phyloP scores from a whole-genome alignment of 345 rosid species.

The Eucalyptus pumila region DNA sequence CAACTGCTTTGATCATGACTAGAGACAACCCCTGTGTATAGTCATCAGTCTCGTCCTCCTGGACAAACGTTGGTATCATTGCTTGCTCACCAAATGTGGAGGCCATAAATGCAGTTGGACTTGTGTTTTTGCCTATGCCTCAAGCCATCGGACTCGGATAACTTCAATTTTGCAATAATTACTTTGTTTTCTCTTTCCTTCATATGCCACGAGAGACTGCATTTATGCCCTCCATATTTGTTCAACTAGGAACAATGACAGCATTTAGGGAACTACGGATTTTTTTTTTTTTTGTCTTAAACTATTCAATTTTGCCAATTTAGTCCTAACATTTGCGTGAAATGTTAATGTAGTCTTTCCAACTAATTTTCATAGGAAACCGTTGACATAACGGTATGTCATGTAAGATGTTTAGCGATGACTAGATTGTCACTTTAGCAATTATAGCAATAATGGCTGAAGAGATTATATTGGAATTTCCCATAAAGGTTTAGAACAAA shows the following conservation, averaged over 20 bases:
- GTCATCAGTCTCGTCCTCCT: not conserved
- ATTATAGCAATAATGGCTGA: not conserved
- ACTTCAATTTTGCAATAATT: not conserved
- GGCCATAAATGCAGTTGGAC: not conserved
- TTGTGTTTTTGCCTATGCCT: not conserved
- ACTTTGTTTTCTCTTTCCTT: not conserved
- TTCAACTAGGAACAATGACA: not conserved
- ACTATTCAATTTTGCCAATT: not conserved
- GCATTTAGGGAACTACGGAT: not conserved
- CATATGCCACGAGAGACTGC: not conserved
- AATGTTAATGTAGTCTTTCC: not conserved
- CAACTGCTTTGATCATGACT: not conserved
- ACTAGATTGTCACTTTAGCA: rapidly evolving
- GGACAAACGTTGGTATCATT: not conserved
- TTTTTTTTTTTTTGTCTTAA: too few species aligned
- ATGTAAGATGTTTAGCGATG: not conserved
- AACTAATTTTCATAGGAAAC: rapidly evolving
- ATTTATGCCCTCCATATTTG: not conserved
- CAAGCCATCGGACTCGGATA: not conserved
- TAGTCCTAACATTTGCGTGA: not conserved
- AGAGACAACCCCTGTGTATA: not conserved
- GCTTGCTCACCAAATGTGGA: not conserved
- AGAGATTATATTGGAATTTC: not conserved
- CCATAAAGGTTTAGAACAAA: not conserved
- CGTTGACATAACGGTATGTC: rapidly evolving